Conservation (phyloP, 225 moss, liverwort and hornwort genomes). For the Physcomitrium patens region DNA sequence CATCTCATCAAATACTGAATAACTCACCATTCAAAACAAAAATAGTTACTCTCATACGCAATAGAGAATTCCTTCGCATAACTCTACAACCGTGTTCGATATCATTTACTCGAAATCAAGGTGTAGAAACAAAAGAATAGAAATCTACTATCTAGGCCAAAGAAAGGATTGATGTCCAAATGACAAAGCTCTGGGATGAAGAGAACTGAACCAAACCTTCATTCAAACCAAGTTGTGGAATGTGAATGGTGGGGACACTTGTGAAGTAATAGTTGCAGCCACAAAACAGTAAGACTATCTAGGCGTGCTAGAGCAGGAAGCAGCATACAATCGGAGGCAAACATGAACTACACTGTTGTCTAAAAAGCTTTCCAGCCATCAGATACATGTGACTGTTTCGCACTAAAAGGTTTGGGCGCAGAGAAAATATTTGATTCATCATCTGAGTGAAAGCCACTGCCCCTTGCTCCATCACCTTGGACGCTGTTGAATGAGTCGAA, state of each 20-base stretch:
- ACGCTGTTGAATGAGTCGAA: slow-evolving; percentile 90
- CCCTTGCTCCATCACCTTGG: slow-evolving; percentile 63
- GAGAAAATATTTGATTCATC: slow-evolving; percentile 81
- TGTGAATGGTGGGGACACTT: slow-evolving; percentile 14
- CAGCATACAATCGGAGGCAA: slow-evolving; percentile 15
- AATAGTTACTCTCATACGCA: slow-evolving; percentile 19
- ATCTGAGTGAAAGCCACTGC: slow-evolving; percentile 67
- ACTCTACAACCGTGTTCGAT: slow-evolving; percentile 17
- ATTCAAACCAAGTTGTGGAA: slow-evolving; percentile 23
- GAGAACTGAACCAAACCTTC: slow-evolving; percentile 23
- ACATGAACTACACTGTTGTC: slow-evolving; percentile 18
- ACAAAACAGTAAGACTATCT: slow-evolving; percentile 27
- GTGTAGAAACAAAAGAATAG: slow-evolving; percentile 21
- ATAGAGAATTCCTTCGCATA: slow-evolving; percentile 1
- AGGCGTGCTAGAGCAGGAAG: slow-evolving; percentile 5
- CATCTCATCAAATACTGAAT: background rate
- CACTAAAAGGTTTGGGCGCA: slow-evolving; percentile 68
- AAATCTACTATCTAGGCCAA: slow-evolving; percentile 17
- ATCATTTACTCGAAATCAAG: slow-evolving; percentile 18
- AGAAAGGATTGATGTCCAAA: slow-evolving; percentile 4
- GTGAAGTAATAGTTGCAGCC: slow-evolving; percentile 27
- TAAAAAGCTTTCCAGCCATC: slow-evolving; percentile 92
- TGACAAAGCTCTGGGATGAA: slow-evolving; percentile 17
- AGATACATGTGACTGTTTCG: slow-evolving; percentile 63
- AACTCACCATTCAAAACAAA: slow-evolving; percentile 26